Percentiles rank a stretch among this genome's conserved stretches.
Conservation (phyloP, 768 basidiomycete genomes). For the Mycena olivaceomarginata region DNA sequence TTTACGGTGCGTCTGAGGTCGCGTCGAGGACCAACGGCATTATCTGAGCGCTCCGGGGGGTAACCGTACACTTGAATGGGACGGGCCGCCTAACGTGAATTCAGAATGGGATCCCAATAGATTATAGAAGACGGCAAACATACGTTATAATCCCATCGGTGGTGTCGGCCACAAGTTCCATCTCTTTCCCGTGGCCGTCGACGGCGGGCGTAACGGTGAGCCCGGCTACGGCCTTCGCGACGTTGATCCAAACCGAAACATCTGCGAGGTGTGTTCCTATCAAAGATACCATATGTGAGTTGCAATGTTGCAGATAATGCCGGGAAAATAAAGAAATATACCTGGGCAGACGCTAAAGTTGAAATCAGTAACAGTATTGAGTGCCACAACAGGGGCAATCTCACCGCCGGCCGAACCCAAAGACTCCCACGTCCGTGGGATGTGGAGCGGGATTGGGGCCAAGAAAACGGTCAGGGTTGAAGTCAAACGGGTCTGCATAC, state of each 20-base stretch:
- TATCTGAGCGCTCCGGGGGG: constrained; percentile 38
- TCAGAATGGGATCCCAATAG: too few species aligned
- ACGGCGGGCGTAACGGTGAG: constrained; percentile 46
- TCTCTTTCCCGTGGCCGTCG: constrained; percentile 44
- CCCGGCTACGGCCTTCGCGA: constrained; percentile 46
- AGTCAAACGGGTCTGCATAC: constrained; percentile 55
- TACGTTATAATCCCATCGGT: constrained; percentile 47
- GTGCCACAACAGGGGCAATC: not conserved
- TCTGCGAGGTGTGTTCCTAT: constrained; percentile 46
- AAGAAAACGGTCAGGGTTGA: constrained; percentile 58
- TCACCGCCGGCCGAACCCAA: constrained; percentile 54
- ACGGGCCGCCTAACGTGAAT: constrained; percentile 24
- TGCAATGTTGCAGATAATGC: not conserved
- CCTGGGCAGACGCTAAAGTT: constrained; percentile 26
- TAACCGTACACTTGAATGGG: constrained; percentile 43
- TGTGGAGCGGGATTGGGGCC: constrained; percentile 44
- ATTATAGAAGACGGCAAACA: not conserved
- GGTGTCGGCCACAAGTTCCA: constrained; percentile 44
- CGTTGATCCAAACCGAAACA: constrained; percentile 43
- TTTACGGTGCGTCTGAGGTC: constrained; percentile 19
- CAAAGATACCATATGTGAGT: too few species aligned
- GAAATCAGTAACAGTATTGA: not conserved
- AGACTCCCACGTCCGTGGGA: constrained; percentile 46
- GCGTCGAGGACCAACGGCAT: constrained; percentile 39
- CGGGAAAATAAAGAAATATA: not conserved